Base-by-base conservation (phyloP, 2,329 filamentous ascomycete species). In the Chrysoporthe puriensis region DNA sequence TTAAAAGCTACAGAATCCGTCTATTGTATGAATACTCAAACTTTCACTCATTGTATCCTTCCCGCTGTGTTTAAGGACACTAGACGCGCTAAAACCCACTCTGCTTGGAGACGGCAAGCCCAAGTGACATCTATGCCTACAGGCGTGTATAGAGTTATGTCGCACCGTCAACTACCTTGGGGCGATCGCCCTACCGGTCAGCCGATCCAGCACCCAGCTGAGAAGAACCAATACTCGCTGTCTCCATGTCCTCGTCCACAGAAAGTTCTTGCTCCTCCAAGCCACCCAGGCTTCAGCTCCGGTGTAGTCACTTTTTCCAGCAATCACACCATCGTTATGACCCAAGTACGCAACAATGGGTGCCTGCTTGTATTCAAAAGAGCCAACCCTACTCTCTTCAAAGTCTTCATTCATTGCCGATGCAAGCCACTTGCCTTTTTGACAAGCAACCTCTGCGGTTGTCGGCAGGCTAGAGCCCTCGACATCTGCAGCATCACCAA, bases 201-300 rank as follows among this genome's bases (percentile, higher is more conserved):
- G 14, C 6, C 60, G 63, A 54, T 69, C 67, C 2, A 69, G 46
- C 18, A 69, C 14, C 67, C 63, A 69, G 46, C 67, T 69, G 3
- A 63, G 44, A 16, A 66, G 9, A 2, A 69, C 64, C 44, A 63
- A 6, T 2, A 69, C 63, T 14, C 67, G 32, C 34, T 69, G 67
- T 6, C 67, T 60, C 67, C 63, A 66, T 4, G 64, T 62, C 9
- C 67, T 32, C 7, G 63, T 69, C 67, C 67, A 66, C 6, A 69
- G 44, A 11, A 66, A 66, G 32, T 66, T 68, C 46, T 68, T 68
- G 14, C 63, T 66, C 18, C 67, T 52, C 67, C 67, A 68, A 1
- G 67, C 67, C 9, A 68, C 64, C 66, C 67, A 68, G 1, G 67
- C 67, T 26, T 68, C 67, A 4, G 63, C 63, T 13, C 67, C 67